Evolutionary conservation across 139 green algal species (phyloP), one percentile per base, ranked within the genome.

Genomic region (Coelastrella sp.): DNA sequence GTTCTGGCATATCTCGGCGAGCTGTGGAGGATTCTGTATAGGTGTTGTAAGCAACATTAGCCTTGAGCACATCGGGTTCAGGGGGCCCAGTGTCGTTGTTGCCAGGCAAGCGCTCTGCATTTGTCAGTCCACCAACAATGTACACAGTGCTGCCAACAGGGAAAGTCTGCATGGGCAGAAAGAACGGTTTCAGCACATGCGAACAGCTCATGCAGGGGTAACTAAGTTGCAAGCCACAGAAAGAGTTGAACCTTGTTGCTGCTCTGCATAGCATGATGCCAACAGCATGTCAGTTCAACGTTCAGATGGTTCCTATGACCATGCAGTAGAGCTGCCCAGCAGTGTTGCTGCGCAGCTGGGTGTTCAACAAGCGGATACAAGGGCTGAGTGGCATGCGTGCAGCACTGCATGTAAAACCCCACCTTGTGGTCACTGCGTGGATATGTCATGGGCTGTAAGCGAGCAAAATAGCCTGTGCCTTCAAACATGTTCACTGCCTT

Each of bases 401-500:
- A 24, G 15, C 4, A 59, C 24, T 82, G n/a, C 6, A 4, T 82
- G 6, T 0, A 59, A 61, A 60, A 19, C 0, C 86, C 70, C n/a
- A 91, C 90, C 70, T 83, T 84, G 59, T 92, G 90, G 49, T 92
- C 90, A 72, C 85, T 90, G n/a, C 90, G 19, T 7, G 86, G 10
- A 63, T 90, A 70, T n/a, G 78, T 24, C 90, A 92, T 92, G 70
- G 70, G 70, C 56, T 68, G 35, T 59, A 83, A 0, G 22, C 70
- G 84, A 14, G 84, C 84, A 58, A 82, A 89, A 49, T 89, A 89
- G 70, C 84, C 84, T 8, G 84, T 89, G 68, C 84, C 84, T 22
- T 89, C 24, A 25, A 87, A 87, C 63, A 87, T 27, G 27, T 63
- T n/a, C 1, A 49, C 63, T 78, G 82, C 35, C 19, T 65, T 49